Evolutionary conservation across 2,329 filamentous ascomycete genomes (phyloP).

Genomic region (Penicillium frequentans): DNA sequence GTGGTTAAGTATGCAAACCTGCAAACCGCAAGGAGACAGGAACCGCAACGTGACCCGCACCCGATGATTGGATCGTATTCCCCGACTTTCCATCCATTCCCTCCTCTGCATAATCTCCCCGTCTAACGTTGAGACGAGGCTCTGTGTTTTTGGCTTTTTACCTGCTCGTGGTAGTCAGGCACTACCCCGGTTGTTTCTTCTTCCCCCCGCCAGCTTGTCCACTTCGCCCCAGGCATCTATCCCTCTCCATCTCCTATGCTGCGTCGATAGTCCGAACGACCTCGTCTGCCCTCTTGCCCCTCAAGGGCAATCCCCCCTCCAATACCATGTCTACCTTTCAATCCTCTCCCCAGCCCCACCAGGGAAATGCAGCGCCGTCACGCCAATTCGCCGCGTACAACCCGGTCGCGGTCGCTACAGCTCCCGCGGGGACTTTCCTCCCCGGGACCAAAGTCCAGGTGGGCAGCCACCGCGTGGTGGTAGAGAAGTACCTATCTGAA

Average conservation of each 20-base stretch:
- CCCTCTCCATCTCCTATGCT: constrained; percentile 23
- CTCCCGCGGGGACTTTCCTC: constrained; percentile 79
- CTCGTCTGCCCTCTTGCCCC: constrained; percentile 20
- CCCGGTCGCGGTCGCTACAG: constrained; percentile 35
- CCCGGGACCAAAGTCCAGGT: constrained; percentile 97
- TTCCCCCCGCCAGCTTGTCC: constrained; percentile 21
- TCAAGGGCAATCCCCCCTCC: constrained; percentile 21
- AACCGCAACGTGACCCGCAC: constrained; percentile 24
- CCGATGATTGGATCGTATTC: constrained; percentile 24
- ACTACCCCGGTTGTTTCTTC: constrained; percentile 17
- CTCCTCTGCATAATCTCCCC: constrained; percentile 7
- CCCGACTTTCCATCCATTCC: constrained; percentile 18
- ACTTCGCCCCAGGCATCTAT: constrained; percentile 19
- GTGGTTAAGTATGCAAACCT: background rate
- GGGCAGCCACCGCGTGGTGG: constrained; percentile 85
- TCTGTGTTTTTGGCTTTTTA: constrained; percentile 6
- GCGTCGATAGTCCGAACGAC: constrained; percentile 17
- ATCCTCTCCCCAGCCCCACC: constrained; percentile 28
- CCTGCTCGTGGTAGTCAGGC: constrained; percentile 20
- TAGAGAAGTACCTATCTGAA: constrained; percentile 97
- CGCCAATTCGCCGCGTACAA: constrained; percentile 34
- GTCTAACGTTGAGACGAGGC: background rate
- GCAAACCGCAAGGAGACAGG: background rate
- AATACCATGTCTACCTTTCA: constrained; percentile 35
- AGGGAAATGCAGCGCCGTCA: constrained; percentile 30